Evolutionary conservation across 306 rosid species (phyloP), one percentile per base, ranked within the genome.

Genomic region (Vigna mungo): DNA sequence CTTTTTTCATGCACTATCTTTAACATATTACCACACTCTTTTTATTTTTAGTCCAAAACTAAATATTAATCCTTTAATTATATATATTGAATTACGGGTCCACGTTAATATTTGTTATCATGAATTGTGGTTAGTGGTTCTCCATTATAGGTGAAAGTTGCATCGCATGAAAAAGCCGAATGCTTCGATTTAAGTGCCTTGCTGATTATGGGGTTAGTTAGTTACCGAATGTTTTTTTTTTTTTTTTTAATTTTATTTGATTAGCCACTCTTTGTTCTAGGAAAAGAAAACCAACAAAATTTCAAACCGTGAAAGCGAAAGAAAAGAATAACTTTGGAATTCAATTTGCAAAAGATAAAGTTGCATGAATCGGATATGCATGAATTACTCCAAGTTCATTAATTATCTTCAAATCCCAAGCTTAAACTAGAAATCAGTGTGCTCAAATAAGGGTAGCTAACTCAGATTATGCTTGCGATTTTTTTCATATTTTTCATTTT

Each of bases 341-440:
- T 43, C 51, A 56, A 80, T 61, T n/a, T 17, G 37, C 2, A 14
- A 58, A 20, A 8, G 41, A 37, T 17, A 78, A 78, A 77, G 43
- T 48, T 58, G 47, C 9, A 23, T 5, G 53, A 56, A 20, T 53
- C 17, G 68, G 85, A 56, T 83, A 62, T 51, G 47, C 68, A 72
- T 49, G 56, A 72, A 44, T 2, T 43, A 20, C 6, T 20, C 3
- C 4, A 1, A 64, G n/a, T 16, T 37, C 16, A 64, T 12, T 17
- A 37, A 59, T 43, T 27, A 27, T 23, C 17, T 20, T 56, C 55
- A 21, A 14, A 4, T 27, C 46, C 1, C 46, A 41, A 46, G 20
- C 70, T 74, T 41, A 73, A 59, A 46, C 46, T 2, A 60, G 12
- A 60, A 60, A 61, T 34, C 27, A 25, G 27, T 25, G 12, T 16